A percentile compares a stretch with the other conserved stretches of the same genome.
phyloP scores from a whole-genome alignment of 345 rosid genomes.

The Moringa oleifera region DNA sequence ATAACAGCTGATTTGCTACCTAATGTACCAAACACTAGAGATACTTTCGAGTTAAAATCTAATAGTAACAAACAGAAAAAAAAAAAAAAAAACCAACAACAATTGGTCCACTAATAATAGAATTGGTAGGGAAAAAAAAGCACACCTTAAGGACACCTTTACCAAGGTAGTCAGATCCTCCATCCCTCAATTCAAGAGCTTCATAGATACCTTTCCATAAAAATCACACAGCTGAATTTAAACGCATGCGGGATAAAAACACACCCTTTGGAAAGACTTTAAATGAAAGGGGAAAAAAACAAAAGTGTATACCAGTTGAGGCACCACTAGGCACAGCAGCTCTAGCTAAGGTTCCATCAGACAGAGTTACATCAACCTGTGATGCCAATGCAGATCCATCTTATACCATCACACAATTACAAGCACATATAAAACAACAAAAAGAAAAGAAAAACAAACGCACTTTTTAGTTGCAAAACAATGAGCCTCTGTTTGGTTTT shows the following conservation, averaged over 20 bases:
- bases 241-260: background rate
- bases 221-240: background rate
- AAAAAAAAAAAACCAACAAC: too few species aligned
- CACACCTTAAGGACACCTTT: conserved; percentile 65
- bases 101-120: too few species aligned
- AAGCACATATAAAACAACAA: background rate
- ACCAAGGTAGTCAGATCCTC: conserved; percentile 64
- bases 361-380: conserved; percentile 44
- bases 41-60: too few species aligned
- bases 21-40: background rate
- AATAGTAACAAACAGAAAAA: background rate
- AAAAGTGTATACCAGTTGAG: conserved; percentile 38
- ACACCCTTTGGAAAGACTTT: background rate
- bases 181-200: conserved; percentile 63
- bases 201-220: conserved; percentile 46
- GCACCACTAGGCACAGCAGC: conserved; percentile 82
- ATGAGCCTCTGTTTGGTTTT: background rate
- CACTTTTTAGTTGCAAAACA: background rate
- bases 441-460: background rate
- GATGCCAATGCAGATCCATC: background rate
- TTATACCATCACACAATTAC: background rate
- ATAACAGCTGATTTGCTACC: background rate
- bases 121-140: background rate
- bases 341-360: conserved; percentile 39
- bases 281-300: background rate